A percentile compares a stretch with the other conserved stretches of the same genome.
These are phyloP conservation scores for Aspergillus cristatus DNA, from an alignment of 495 filamentous ascomycete genomes.

Conservation along the genomic window DNA sequence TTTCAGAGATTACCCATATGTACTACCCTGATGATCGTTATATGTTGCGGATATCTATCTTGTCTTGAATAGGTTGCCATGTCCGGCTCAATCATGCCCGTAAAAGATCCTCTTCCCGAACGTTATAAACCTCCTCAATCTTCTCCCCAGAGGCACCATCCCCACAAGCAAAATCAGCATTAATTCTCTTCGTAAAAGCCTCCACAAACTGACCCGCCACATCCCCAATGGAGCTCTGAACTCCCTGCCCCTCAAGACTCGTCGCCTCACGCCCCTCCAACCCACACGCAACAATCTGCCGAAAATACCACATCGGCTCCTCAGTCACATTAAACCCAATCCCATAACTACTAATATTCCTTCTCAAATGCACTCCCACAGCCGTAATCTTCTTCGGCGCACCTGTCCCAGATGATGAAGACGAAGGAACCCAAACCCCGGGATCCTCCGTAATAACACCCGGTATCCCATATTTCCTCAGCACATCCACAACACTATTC, in stretches of 20 bases:
- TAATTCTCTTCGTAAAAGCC: conserved; percentile 30
- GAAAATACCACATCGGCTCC: conserved; percentile 56
- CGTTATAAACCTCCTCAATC: conserved; percentile 35
- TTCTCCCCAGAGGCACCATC: conserved; percentile 19
- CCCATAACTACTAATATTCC: conserved; percentile 80
- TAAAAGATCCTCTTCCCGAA: conserved; percentile 25
- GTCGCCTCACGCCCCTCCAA: conserved; percentile 69
- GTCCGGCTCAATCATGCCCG: too few species aligned
- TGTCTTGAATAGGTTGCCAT: too few species aligned
- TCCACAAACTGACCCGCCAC: conserved; percentile 33
- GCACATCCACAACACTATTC: conserved; percentile 56
- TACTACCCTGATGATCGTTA: too few species aligned
- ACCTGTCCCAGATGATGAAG: neutral
- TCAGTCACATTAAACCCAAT: conserved; percentile 74
- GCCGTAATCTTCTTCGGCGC: conserved; percentile 68
- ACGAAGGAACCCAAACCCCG: conserved; percentile 67
- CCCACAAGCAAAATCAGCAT: conserved; percentile 32
- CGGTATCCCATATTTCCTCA: conserved; percentile 45
- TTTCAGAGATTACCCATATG: too few species aligned
- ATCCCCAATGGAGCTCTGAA: conserved; percentile 17
- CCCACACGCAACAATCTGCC: conserved; percentile 80
- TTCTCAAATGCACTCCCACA: conserved; percentile 76
- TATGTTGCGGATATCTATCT: too few species aligned
- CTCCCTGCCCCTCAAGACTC: conserved; percentile 44
- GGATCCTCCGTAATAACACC: conserved; percentile 62